Evolutionary conservation across 169 alveolate species (phyloP).

Genomic region (Plasmodium cynomolgi): DNA sequence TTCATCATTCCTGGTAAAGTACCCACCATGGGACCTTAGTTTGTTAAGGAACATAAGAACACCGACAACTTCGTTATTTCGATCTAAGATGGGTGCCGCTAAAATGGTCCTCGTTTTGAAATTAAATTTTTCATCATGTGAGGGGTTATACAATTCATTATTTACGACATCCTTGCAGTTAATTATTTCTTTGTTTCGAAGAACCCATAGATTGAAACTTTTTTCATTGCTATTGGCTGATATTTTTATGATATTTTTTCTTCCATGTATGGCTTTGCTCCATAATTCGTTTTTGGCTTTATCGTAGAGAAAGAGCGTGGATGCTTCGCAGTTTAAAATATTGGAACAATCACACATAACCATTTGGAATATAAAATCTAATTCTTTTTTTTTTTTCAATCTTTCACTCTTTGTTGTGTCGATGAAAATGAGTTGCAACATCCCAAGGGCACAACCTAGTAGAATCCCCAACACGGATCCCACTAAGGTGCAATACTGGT

Average conservation of each 20-base stretch:
- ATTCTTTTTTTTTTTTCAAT: constrained; percentile 55
- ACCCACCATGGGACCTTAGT: constrained; percentile 59
- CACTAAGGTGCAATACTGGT: constrained; percentile 51
- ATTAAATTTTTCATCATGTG: constrained; percentile 70
- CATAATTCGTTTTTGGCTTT: constrained; percentile 66
- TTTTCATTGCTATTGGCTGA: constrained; percentile 64
- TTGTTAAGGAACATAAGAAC: constrained; percentile 68
- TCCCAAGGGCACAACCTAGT: constrained; percentile 57
- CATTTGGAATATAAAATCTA: constrained; percentile 69
- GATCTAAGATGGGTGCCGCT: constrained; percentile 71
- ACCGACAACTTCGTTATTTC: constrained; percentile 60
- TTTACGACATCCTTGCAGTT: constrained; percentile 59
- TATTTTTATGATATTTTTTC: constrained; percentile 59
- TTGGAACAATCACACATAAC: constrained; percentile 74
- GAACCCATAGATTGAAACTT: constrained; percentile 70
- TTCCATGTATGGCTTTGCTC: constrained; percentile 74
- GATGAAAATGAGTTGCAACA: constrained; percentile 49
- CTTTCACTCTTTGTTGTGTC: constrained; percentile 71
- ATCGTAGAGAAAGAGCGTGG: constrained; percentile 56
- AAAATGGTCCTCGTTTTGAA: constrained; percentile 59
- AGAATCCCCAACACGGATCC: constrained; percentile 60
- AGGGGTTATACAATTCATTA: constrained; percentile 51
- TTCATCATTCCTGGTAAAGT: constrained; percentile 55
- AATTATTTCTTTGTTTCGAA: constrained; percentile 63
- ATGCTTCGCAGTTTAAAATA: constrained; percentile 58